phyloP scores from a whole-genome alignment of 768 basidiomycete genomes.

The Suillus spraguei region DNA sequence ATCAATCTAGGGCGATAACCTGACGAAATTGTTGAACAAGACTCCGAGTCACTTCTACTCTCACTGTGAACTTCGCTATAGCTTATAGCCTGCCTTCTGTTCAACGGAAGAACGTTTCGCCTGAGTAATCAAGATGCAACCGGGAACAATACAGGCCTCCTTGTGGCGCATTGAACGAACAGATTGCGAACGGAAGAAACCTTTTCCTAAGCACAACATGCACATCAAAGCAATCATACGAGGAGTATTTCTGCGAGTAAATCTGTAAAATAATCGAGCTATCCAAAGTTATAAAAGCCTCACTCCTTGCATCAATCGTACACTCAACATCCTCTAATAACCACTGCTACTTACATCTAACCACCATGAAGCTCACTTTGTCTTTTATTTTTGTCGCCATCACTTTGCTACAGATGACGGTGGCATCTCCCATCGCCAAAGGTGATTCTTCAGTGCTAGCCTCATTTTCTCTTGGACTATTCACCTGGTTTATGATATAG shows the following conservation, averaged over 20 bases:
- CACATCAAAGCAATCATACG: not conserved
- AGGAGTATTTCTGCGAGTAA: not conserved
- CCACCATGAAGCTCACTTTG: not conserved
- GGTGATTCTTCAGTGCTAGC: too few relatives aligned
- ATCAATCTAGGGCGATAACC: not conserved
- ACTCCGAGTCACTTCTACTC: not conserved
- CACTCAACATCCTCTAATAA: not conserved
- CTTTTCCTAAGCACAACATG: not conserved
- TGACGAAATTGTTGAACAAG: not conserved
- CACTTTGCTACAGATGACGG: not conserved
- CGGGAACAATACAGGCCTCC: not conserved
- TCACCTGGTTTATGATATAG: not conserved
- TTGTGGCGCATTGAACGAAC: not conserved
- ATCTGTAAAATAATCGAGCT: not conserved
- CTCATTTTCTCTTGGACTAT: too few relatives aligned
- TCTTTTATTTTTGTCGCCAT: not conserved
- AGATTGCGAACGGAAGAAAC: not conserved
- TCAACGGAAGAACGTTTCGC: not conserved
- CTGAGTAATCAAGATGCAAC: not conserved
- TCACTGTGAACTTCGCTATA: not conserved
- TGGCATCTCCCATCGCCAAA: not conserved
- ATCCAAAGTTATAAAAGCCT: not conserved
- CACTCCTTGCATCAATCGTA: not conserved
- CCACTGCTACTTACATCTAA: not conserved
- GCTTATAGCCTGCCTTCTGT: not conserved